Percentiles rank a stretch among this genome's conserved stretches.
Conservation (phyloP, 345 rosid genomes). For the Euphorbia lathyris region DNA sequence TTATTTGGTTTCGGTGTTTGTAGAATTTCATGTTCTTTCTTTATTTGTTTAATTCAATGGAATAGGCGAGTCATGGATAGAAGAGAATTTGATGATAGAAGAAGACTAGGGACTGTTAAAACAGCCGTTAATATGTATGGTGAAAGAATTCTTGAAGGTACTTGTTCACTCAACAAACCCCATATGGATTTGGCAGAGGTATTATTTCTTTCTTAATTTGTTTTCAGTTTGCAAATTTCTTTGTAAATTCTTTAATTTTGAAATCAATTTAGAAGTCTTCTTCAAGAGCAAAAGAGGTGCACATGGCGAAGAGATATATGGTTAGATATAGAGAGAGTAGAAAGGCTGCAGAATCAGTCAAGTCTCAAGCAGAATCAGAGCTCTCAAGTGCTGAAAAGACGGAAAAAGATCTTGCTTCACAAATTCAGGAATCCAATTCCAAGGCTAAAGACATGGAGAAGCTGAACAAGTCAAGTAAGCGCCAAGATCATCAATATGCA, state of each 20-base stretch:
- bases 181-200: conserved; percentile 53
- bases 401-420: conserved; percentile 43
- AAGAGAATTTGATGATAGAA: conserved; percentile 32
- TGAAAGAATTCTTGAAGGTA: conserved; percentile 40
- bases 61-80: conserved; percentile 38
- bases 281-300: conserved; percentile 60
- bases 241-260: not conserved
- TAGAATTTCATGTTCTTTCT: not conserved
- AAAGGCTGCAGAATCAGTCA: conserved; percentile 43
- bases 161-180: conserved; percentile 32
- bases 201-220: not conserved
- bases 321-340: conserved; percentile 47
- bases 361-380: conserved; percentile 53
- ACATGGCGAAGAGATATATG: conserved; percentile 48
- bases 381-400: conserved; percentile 38
- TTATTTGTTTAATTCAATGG: conserved; percentile 10
- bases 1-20: not conserved
- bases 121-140: conserved; percentile 49
- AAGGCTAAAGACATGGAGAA: conserved; percentile 32
- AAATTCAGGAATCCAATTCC: conserved; percentile 43
- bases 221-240: not conserved
- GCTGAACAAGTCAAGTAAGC: conserved; percentile 24
- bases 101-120: conserved; percentile 61
- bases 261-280: conserved; percentile 33
- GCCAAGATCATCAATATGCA: conserved; percentile 25